These are phyloP conservation scores for Dimargaris verticillata DNA, from an alignment of 192 early-diverging fungal species.

Conservation along the genomic window DNA sequence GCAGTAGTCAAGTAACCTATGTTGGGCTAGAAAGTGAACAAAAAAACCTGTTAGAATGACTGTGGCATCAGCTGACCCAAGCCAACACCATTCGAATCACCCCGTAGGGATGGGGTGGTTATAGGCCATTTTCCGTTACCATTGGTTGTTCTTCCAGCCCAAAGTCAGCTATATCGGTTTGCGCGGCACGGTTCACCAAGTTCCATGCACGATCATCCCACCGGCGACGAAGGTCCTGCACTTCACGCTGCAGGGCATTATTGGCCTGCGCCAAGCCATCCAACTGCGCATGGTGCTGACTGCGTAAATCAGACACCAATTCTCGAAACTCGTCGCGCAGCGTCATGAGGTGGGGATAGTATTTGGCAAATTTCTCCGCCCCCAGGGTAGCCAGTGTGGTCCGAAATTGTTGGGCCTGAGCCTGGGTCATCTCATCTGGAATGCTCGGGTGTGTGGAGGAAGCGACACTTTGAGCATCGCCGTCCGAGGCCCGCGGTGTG, in stretches of 20 bases:
- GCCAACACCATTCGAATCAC: too few relatives aligned
- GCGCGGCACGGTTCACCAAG: neutral
- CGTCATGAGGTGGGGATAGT: slow-evolving; percentile 1
- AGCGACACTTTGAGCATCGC: neutral
- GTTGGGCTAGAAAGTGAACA: too few relatives aligned
- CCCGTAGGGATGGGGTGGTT: too few relatives aligned
- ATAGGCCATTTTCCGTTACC: too few relatives aligned
- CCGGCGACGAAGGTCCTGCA: neutral
- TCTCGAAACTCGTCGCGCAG: slow-evolving; percentile 5
- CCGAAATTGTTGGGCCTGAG: neutral
- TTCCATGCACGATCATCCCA: slow-evolving; percentile 3
- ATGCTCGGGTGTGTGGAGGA: neutral
- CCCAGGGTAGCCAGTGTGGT: neutral
- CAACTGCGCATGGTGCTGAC: slow-evolving; percentile 2
- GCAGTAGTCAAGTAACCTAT: too few relatives aligned
- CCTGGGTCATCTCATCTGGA: neutral
- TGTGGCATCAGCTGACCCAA: too few relatives aligned
- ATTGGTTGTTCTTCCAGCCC: too few relatives aligned
- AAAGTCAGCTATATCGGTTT: neutral
- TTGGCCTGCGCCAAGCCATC: neutral
- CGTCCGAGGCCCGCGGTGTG: neutral
- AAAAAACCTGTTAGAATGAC: too few relatives aligned
- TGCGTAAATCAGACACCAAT: neutral
- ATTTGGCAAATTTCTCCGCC: slow-evolving; percentile 3
- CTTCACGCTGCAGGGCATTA: neutral